These are phyloP conservation scores for Botrytis squamosa DNA, from an alignment of 2,329 filamentous ascomycete genomes.

Conservation along the genomic window DNA sequence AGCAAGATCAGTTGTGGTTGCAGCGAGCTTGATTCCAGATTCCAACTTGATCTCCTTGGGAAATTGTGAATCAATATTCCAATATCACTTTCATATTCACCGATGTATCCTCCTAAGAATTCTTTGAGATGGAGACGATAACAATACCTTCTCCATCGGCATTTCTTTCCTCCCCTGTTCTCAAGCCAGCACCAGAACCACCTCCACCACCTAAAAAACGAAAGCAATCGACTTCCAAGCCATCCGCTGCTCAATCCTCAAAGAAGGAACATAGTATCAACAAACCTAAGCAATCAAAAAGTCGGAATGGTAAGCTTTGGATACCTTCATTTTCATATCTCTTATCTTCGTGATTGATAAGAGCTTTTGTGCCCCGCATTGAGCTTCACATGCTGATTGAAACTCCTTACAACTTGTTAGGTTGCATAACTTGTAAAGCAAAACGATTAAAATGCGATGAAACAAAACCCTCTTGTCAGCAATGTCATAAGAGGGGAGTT, in stretches of 20 bases:
- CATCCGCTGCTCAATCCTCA: constrained; percentile 27
- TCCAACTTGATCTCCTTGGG: neutral
- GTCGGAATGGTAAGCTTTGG: constrained; percentile 63
- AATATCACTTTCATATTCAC: constrained; percentile 18
- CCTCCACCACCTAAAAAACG: constrained; percentile 30
- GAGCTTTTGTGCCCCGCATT: constrained; percentile 16
- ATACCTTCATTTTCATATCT: constrained; percentile 15
- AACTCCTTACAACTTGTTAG: constrained; percentile 43
- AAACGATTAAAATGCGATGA: constrained; percentile 75
- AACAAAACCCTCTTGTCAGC: constrained; percentile 64
- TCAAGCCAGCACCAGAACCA: constrained; percentile 36
- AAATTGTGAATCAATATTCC: constrained; percentile 3
- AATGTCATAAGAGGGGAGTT: constrained; percentile 65
- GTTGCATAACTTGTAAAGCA: constrained; percentile 71
- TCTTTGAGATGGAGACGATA: constrained; percentile 53
- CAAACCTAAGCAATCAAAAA: constrained; percentile 73
- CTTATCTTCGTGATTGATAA: constrained; percentile 35
- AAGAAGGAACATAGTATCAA: constrained; percentile 42
- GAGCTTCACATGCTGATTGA: constrained; percentile 22
- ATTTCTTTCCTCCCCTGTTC: constrained; percentile 46
- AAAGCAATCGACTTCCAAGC: constrained; percentile 31
- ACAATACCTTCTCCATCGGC: constrained; percentile 59
- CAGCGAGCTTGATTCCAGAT: constrained; percentile 4
- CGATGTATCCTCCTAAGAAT: constrained; percentile 29
- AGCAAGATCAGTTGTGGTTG: neutral